These are phyloP conservation scores for Chloropicon primus DNA, from an alignment of 139 green algal genomes.

Conservation along the genomic window DNA sequence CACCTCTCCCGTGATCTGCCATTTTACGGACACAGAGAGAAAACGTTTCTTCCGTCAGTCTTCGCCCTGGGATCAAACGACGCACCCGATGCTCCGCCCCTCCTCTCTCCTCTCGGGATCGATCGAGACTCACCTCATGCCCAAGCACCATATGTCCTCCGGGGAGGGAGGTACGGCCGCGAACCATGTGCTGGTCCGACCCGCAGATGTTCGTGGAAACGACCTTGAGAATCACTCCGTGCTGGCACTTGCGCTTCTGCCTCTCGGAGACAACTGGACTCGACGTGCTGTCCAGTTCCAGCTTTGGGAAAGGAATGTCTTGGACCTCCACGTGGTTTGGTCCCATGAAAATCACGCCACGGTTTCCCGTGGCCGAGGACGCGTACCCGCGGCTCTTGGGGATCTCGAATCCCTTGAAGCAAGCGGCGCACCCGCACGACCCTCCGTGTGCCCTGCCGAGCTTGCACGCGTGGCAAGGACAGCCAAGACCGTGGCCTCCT, in stretches of 20 bases:
- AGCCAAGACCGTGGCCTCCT: background rate
- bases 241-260: slow-evolving; percentile 21
- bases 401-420: background rate
- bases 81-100: no score
- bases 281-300: slow-evolving; percentile 14
- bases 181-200: slow-evolving; percentile 21
- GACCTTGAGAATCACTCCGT: slow-evolving; percentile 17
- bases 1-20: slow-evolving; percentile 11
- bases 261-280: slow-evolving; percentile 10
- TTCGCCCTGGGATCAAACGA: no score
- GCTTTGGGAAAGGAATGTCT: slow-evolving; percentile 15
- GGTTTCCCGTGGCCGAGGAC: slow-evolving; percentile 5
- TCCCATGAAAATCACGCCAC: slow-evolving; percentile 17
- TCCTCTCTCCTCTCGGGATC: no score
- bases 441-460: background rate
- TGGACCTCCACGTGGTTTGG: slow-evolving; percentile 14
- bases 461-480: background rate
- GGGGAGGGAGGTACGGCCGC: slow-evolving; percentile 8
- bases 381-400: no score
- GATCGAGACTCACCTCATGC: slow-evolving; percentile 20
- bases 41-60: no score
- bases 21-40: no score
- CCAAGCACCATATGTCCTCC: slow-evolving; percentile 18
- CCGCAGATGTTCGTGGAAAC: slow-evolving; percentile 19
- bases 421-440: background rate